Evolutionary conservation across 2,329 filamentous ascomycete species (phyloP), one percentile per base, ranked within the genome.

Genomic region (Mollisia scopiformis): DNA sequence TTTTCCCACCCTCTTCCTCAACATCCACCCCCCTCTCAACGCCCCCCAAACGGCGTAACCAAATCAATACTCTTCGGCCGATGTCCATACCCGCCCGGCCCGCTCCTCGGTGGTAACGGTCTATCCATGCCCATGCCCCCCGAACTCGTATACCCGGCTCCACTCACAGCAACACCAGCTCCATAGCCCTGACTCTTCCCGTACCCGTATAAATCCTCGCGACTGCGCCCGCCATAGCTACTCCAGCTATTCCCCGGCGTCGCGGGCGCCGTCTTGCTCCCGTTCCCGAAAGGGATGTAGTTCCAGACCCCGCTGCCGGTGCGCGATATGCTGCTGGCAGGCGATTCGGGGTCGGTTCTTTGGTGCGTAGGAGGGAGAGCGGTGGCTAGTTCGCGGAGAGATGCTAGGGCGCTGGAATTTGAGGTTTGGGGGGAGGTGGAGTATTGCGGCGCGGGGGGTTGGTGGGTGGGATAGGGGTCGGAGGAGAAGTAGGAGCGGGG

Each of bases 1-100:
- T n/a, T n/a, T n/a, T n/a, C n/a, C n/a, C n/a, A n/a, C n/a, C n/a
- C n/a, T n/a, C n/a, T n/a, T n/a, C n/a, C n/a, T n/a, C n/a, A n/a
- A n/a, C n/a, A n/a, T n/a, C n/a, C n/a, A n/a, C n/a, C n/a, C n/a
- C n/a, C n/a, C n/a, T n/a, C n/a, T 60, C 50, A 65, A 31, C 61
- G 56, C 6, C 57, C 61, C 7, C 49, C 63, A 56, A 66, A 70
- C 27, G 86, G 85, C 54, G 85, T 87, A 47, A 88, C 84, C 23
- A 88, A 78, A 75, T 88, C 85, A 68, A 87, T 85, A 75, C 84
- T 87, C 75, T 82, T 86, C 33, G 84, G 84, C 50, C 85, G 78
- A 64, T 66, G 83, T 79, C 73, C 85, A 35, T 68, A 85, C 39
- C 78, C 76, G 37, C 80, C 77, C 3, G 84, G 83, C 53, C 81